These are phyloP conservation scores for Paxillus involutus DNA, from an alignment of 768 basidiomycete species.

Conservation along the genomic window DNA sequence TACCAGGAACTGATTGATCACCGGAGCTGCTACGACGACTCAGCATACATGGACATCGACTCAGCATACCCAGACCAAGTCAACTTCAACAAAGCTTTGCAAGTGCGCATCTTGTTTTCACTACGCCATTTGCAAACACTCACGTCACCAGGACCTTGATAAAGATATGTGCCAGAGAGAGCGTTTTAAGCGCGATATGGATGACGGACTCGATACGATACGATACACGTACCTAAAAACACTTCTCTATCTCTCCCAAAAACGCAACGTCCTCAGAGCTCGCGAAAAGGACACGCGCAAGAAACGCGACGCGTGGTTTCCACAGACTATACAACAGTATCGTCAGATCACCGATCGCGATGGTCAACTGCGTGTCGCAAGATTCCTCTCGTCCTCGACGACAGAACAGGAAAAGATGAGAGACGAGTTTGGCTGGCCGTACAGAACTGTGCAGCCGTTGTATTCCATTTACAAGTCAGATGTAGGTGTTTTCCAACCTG, in stretches of 20 bases:
- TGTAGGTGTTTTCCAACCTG: conserved; percentile 30
- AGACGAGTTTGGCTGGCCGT: conserved; percentile 52
- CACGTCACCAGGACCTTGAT: conserved; percentile 19
- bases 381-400: conserved; percentile 36
- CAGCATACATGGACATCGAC: conserved; percentile 29
- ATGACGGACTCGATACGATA: conserved; percentile 28
- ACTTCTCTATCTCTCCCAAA: conserved; percentile 15
- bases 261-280: conserved; percentile 8
- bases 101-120: conserved; percentile 7
- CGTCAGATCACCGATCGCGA: conserved; percentile 36
- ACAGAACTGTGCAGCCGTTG: conserved; percentile 46
- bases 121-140: background rate
- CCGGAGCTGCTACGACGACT: conserved; percentile 20
- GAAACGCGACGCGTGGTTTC: conserved; percentile 35
- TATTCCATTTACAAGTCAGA: conserved; percentile 38
- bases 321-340: conserved; percentile 28
- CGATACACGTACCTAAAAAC: conserved; percentile 32
- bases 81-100: conserved; percentile 23
- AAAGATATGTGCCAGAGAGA: conserved; percentile 13
- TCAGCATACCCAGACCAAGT: conserved; percentile 23
- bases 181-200: conserved; percentile 22
- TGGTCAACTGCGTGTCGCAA: conserved; percentile 48
- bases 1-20: conserved; percentile 35
- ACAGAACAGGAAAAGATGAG: conserved; percentile 46
- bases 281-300: conserved; percentile 23